phyloP scores from a whole-genome alignment of 2,329 filamentous ascomycete genomes.

The Venturia oleaginea region DNA sequence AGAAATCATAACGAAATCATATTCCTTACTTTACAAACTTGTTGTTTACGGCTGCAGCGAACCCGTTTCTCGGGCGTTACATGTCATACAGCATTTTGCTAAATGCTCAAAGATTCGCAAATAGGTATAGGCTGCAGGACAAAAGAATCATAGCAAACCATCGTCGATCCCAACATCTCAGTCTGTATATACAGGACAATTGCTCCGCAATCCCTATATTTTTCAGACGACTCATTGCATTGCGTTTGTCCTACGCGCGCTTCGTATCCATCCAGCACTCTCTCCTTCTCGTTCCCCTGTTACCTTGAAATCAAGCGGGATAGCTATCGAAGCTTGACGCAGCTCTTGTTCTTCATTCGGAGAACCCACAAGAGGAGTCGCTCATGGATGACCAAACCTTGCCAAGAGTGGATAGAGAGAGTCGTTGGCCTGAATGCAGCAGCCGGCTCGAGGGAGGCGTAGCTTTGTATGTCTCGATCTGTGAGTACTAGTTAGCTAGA shows the following conservation, averaged over 20 bases:
- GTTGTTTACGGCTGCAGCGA: no score
- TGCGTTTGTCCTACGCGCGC: not conserved
- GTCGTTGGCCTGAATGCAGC: not conserved
- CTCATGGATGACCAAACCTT: not conserved
- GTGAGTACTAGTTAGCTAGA: not conserved
- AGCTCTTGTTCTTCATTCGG: not conserved
- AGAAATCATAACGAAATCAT: no score
- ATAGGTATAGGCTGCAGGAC: no score
- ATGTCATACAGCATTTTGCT: no score
- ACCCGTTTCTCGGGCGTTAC: no score
- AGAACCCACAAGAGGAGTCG: not conserved
- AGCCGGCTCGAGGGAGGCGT: not conserved
- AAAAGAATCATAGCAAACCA: no score
- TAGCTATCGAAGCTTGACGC: not conserved
- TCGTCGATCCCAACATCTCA: no score
- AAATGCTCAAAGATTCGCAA: no score
- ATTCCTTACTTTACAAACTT: no score
- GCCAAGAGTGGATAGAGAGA: not conserved
- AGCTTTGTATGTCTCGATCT: not conserved
- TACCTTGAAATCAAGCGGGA: not conserved
- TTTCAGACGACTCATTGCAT: no score
- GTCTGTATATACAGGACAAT: no score
- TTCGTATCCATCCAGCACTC: not conserved
- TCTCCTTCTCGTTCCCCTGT: not conserved
- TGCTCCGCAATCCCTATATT: no score